Evolutionary conservation across 495 filamentous ascomycete species (phyloP).

Genomic region (Xylaria castorea): DNA sequence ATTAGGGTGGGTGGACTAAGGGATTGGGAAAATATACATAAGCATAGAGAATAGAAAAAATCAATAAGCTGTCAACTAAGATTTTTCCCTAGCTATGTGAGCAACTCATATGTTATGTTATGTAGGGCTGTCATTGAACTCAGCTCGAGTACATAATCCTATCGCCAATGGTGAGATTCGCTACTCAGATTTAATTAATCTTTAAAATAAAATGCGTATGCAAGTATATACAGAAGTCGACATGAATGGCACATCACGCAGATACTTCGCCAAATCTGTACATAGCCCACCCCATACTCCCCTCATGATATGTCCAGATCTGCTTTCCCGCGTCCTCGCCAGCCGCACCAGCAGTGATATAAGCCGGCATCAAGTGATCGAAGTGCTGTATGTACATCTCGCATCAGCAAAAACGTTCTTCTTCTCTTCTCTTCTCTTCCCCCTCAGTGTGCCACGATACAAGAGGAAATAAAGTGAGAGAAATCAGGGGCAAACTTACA

Average conservation of each 20-base stretch:
- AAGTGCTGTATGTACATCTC: constrained; percentile 46
- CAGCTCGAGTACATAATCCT: not conserved
- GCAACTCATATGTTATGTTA: not conserved
- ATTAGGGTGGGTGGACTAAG: not conserved
- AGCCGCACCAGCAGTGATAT: constrained; percentile 75
- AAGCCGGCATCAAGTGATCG: constrained; percentile 82
- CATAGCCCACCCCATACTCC: constrained; percentile 75
- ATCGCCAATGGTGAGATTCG: not conserved
- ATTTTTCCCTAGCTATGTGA: not conserved
- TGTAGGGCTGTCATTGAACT: not conserved
- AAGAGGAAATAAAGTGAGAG: not conserved
- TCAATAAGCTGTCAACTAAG: not conserved
- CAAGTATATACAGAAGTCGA: not conserved
- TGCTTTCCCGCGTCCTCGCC: constrained; percentile 66
- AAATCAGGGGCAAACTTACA: constrained; percentile 32
- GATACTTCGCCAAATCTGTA: constrained; percentile 73
- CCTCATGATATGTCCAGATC: constrained; percentile 70
- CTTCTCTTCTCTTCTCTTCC: no score
- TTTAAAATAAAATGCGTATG: not conserved
- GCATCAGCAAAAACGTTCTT: not conserved
- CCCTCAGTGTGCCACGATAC: no score
- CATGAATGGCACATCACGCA: not conserved
- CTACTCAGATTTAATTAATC: not conserved
- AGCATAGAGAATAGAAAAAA: not conserved
- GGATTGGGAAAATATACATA: not conserved